Evolutionary conservation across 352 stramenopile genomes (phyloP), one percentile per base, ranked within the genome.

Genomic region (Globisporangium viniferum): DNA sequence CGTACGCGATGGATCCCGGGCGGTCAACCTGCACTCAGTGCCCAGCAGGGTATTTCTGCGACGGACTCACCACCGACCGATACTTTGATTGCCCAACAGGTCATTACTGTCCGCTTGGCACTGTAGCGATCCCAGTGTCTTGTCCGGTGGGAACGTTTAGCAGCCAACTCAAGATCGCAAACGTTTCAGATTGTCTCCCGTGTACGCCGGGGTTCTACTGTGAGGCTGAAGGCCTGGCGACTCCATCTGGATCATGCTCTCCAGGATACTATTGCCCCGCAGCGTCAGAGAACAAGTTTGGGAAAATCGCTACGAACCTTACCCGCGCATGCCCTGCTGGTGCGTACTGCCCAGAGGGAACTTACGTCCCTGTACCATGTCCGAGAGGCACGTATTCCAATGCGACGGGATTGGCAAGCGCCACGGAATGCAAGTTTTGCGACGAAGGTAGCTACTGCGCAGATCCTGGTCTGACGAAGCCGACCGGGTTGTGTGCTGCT

Each of bases 131-230:
- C 2, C 75, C 82, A 3, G 31, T 72, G 2, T 75, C 78, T 7
- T 97, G 92, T 69, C 86, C 89, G 0, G 31, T 80, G 0, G 91
- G 90, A 14, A 92, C 90, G 0, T 97, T 93, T 62, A 86, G 74
- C 55, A 75, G 72, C 6, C 46, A 36, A 0, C 73, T 69, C 6
- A 76, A 75, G 31, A 69, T 89, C 6, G 63, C 70, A 0, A 89
- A 78, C 12, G 70, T 61, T 2, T 70, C 64, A 2, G 72, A 84
- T 29, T 94, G 89, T 20, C 24, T 69, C 2, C 39, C 63, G 0
- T 90, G 80, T 62, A 78, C 74, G 0, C 64, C 77, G 2, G 82
- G 82, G 0, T 80, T 64, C 7, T 90, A 80, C 46, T 90, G 82
- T 51, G 70, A 71, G 3, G 73, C 33, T 15, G 39, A 76, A 39